Evolutionary conservation across 2,329 filamentous ascomycete species (phyloP).

Genomic region (Aspergillus carbonarius): DNA sequence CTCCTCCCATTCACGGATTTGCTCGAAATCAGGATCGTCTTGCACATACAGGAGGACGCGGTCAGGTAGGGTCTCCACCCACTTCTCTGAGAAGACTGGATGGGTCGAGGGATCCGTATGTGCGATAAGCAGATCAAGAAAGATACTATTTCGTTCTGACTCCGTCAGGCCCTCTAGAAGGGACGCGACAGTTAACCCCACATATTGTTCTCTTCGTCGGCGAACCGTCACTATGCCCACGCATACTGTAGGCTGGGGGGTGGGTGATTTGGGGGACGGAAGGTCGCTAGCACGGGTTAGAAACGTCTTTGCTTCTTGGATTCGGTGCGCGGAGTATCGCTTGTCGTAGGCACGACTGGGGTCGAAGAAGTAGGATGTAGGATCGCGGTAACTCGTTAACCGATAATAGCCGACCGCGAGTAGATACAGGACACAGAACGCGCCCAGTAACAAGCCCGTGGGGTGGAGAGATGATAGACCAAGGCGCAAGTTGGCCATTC

Average conservation of each 20-base stretch:
- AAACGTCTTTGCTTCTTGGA: conserved; percentile 10
- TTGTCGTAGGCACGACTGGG: conserved; percentile 8
- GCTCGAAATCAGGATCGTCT: conserved; percentile 24
- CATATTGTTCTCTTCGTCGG: conserved; percentile 39
- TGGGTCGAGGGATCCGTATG: conserved; percentile 42
- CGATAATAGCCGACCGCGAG: conserved; percentile 15
- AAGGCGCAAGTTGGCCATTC: neutral
- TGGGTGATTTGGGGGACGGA: neutral
- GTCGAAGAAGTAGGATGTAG: conserved; percentile 19
- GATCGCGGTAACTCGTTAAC: conserved; percentile 12
- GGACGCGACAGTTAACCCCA: conserved; percentile 42
- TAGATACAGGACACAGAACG: conserved; percentile 9
- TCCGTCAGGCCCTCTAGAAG: conserved; percentile 42
- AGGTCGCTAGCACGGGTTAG: neutral
- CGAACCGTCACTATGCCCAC: conserved; percentile 45
- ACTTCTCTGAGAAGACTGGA: conserved; percentile 40
- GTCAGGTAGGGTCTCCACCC: conserved; percentile 41
- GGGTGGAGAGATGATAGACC: neutral
- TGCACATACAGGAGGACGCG: conserved; percentile 39
- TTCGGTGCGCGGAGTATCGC: conserved; percentile 10
- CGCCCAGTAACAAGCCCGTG: neutral
- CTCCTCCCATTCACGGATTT: conserved; percentile 11
- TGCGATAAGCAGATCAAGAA: conserved; percentile 43
- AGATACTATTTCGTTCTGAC: conserved; percentile 40
- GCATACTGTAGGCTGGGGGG: conserved; percentile 30